A percentile compares a stretch with the other conserved stretches of the same genome.
phyloP scores from a whole-genome alignment of 805 yeast species.

The Pichia californica region DNA sequence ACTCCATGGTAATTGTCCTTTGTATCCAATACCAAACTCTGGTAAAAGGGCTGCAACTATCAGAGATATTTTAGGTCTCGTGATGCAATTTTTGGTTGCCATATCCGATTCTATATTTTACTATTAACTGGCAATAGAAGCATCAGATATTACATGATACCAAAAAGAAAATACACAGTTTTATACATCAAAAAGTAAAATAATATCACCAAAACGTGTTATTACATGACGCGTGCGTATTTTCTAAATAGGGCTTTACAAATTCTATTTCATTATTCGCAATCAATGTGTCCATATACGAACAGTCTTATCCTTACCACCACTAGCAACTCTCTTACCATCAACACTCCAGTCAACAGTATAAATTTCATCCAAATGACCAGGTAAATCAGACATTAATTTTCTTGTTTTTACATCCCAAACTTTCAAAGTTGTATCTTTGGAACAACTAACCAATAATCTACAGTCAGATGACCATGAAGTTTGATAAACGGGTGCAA shows the following conservation, averaged over 20 bases:
- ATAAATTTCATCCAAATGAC: slow-evolving; percentile 91
- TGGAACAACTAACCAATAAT: slow-evolving; percentile 84
- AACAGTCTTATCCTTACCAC: slow-evolving; percentile 93
- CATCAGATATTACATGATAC: too few species aligned
- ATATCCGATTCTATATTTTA: neutral
- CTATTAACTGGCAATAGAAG: too few species aligned
- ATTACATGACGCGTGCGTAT: too few species aligned
- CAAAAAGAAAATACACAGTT: too few species aligned
- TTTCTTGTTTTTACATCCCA: slow-evolving; percentile 92
- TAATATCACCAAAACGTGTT: too few species aligned
- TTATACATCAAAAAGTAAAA: too few species aligned
- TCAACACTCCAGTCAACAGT: slow-evolving; percentile 98
- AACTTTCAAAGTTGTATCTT: slow-evolving; percentile 91
- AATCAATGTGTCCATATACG: slow-evolving; percentile 81
- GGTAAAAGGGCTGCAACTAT: slow-evolving; percentile 87
- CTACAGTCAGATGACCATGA: slow-evolving; percentile 97
- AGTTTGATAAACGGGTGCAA: slow-evolving; percentile 94
- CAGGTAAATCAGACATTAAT: slow-evolving; percentile 84
- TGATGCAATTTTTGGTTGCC: slow-evolving; percentile 4
- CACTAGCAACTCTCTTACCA: slow-evolving; percentile 91
- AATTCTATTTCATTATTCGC: too few species aligned
- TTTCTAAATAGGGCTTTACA: too few species aligned
- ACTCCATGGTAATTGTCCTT: slow-evolving; percentile 85
- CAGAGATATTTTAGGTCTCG: slow-evolving; percentile 41
- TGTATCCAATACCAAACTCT: slow-evolving; percentile 73